phyloP scores from a whole-genome alignment of 208 protist genomes.

The Leishmania arabica region DNA sequence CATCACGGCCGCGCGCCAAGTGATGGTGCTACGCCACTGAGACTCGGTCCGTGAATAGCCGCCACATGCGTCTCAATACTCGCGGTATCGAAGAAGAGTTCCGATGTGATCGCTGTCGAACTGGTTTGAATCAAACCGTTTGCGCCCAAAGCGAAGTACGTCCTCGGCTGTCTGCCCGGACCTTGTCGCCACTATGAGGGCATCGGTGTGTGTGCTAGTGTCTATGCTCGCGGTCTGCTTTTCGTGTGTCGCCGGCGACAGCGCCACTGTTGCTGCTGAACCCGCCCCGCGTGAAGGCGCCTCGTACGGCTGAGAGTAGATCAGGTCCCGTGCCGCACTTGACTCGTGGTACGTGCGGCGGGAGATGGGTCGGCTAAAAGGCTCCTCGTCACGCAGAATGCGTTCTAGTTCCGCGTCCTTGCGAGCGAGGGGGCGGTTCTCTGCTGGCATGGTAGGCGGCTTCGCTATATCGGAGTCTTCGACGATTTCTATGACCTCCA shows the following conservation, averaged over 20 bases:
- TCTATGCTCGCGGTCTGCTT: conserved; percentile 1
- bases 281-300: conserved; percentile 9
- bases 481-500: conserved; percentile 59
- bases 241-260: background rate
- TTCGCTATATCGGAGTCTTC: background rate
- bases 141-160: conserved; percentile 41
- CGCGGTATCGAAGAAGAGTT: conserved; percentile 26
- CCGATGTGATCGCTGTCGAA: conserved; percentile 39
- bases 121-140: conserved; percentile 38
- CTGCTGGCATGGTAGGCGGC: background rate
- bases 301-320: conserved; percentile 52
- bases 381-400: conserved; percentile 59
- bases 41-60: background rate
- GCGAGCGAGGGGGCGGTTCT: conserved; percentile 18
- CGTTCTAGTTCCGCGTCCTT: conserved; percentile 59
- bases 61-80: conserved; percentile 10
- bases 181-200: background rate
- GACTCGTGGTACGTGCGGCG: conserved; percentile 54
- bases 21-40: background rate
- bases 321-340: conserved; percentile 66
- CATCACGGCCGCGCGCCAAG: background rate
- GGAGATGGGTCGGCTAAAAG: conserved; percentile 64
- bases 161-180: conserved; percentile 4
- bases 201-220: background rate
- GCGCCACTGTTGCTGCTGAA: background rate